Base-by-base conservation (phyloP, 257 asterid species). In the Mitragyna speciosa region DNA sequence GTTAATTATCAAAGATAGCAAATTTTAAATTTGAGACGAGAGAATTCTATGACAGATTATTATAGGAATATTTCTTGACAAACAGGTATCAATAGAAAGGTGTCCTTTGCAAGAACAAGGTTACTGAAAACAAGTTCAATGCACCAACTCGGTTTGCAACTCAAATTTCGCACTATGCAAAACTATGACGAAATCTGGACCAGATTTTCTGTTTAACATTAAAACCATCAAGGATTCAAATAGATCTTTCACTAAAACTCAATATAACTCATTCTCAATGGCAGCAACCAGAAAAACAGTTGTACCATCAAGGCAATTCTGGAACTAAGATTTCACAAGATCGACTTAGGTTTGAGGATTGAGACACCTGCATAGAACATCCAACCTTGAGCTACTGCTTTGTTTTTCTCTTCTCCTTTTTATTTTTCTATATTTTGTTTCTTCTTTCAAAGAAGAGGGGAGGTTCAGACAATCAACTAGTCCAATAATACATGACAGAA, bases 381-480 rank as follows among this genome's bases (percentile, higher is more conserved):
- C 76, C 6, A 11, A 43, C 45, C 3, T 15, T 24, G 9, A 72
- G 76, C 36, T 11, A 48, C 54, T 48, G 76, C 68, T 56, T n/a
- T 26, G 2, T 12, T 51, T 12, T 73, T 41, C 12, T 12, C 7
- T 5, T 73, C 52, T 56, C 28, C 4, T 8, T 22, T 59, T 33
- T 51, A 20, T 63, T 63, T 26, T 19, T 26, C 11, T 63, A 26
- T 3, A 26, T 26, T 26, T 26, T 26, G 6, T 26, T 3, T 22
- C 30, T 8, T 59, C 31, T 26, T 59, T 59, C 28, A 24, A 59
- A 63, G 2, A 28, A 66, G 5, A 9, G 14, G n/a, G 28, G 43
- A 22, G 70, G 56, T 45, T 75, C 69, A 75, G 68, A 11, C n/a
- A 31, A 58, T 75, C 49, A 58, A 43, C 70, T 45, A 24, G 70